phyloP scores from a whole-genome alignment of 768 basidiomycete genomes.

The Rhodotorula diobovata region DNA sequence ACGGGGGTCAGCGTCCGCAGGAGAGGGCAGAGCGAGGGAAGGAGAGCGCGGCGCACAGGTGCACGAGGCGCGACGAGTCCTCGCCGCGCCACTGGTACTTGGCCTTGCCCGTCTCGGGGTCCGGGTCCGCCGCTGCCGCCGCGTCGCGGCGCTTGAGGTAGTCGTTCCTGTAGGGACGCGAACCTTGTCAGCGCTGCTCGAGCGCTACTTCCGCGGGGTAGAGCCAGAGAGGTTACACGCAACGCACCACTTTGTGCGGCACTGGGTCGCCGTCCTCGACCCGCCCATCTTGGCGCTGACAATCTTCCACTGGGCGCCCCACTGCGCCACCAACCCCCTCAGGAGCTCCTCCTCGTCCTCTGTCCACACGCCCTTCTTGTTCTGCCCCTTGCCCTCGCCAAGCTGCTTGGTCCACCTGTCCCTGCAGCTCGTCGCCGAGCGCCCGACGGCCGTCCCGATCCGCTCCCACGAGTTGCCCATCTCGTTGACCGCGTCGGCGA shows the following conservation, averaged over 20 bases:
- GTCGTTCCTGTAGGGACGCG: slow-evolving; percentile 5
- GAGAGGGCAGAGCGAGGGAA: not conserved
- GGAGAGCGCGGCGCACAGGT: slow-evolving; percentile 6
- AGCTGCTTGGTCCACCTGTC: slow-evolving; percentile 32
- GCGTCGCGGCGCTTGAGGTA: slow-evolving; percentile 8
- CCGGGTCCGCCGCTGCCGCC: not conserved
- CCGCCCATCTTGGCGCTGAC: slow-evolving; percentile 12
- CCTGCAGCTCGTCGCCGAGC: slow-evolving; percentile 12
- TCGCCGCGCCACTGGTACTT: not conserved
- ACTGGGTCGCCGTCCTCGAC: slow-evolving; percentile 25
- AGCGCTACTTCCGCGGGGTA: not conserved
- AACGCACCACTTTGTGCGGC: slow-evolving; percentile 34
- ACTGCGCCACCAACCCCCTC: not conserved
- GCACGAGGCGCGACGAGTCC: slow-evolving; percentile 16
- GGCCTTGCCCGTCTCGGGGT: not conserved
- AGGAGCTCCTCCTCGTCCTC: slow-evolving; percentile 20
- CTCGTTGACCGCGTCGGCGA: slow-evolving; percentile 6
- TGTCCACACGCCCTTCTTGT: slow-evolving; percentile 9
- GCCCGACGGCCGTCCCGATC: slow-evolving; percentile 2
- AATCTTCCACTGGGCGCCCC: not conserved
- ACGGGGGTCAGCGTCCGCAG: not conserved
- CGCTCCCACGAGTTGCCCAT: slow-evolving; percentile 23
- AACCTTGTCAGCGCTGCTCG: not conserved
- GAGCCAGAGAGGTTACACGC: not conserved
- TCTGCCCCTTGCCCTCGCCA: not conserved